These are phyloP conservation scores for Fusarium multiceps DNA, from an alignment of 2,329 filamentous ascomycete genomes.

Conservation along the genomic window DNA sequence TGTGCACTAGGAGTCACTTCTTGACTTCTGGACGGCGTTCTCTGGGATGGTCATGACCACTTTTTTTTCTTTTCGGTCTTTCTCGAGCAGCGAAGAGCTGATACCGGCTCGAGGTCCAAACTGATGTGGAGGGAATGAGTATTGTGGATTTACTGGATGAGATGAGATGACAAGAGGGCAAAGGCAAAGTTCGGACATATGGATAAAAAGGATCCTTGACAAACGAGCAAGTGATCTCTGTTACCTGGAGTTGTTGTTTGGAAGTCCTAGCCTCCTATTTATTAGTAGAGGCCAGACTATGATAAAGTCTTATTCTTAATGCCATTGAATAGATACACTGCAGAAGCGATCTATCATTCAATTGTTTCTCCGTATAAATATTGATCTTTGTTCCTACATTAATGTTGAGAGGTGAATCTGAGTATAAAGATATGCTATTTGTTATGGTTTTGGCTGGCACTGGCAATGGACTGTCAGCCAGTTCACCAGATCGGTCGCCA, in stretches of 20 bases:
- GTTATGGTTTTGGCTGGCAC: not conserved
- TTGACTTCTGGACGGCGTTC: conserved; percentile 37
- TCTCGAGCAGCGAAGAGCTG: conserved; percentile 41
- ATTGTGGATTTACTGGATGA: conserved; percentile 36
- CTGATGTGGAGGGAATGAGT: conserved; percentile 26
- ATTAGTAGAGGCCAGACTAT: conserved; percentile 22
- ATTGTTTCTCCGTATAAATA: not conserved
- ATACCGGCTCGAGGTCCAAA: conserved; percentile 33
- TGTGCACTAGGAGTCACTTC: conserved; percentile 19
- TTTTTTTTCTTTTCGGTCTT: conserved; percentile 23
- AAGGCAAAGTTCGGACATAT: conserved; percentile 23
- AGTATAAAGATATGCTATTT: not conserved
- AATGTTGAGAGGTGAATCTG: not conserved
- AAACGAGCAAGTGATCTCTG: conserved; percentile 32
- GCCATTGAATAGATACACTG: conserved; percentile 45
- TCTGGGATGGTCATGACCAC: conserved; percentile 34
- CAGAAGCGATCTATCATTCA: conserved; percentile 1
- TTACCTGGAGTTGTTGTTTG: conserved; percentile 40
- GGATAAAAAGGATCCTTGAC: conserved; percentile 35
- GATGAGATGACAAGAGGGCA: conserved; percentile 7
- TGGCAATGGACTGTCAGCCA: not conserved
- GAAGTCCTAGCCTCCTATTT: conserved; percentile 16
- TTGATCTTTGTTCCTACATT: not conserved
- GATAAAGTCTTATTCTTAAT: conserved; percentile 38
- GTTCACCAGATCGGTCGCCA: not conserved